Conservation (phyloP, 1,284 basidiomycete species). For the Leccinum ponderosum region DNA sequence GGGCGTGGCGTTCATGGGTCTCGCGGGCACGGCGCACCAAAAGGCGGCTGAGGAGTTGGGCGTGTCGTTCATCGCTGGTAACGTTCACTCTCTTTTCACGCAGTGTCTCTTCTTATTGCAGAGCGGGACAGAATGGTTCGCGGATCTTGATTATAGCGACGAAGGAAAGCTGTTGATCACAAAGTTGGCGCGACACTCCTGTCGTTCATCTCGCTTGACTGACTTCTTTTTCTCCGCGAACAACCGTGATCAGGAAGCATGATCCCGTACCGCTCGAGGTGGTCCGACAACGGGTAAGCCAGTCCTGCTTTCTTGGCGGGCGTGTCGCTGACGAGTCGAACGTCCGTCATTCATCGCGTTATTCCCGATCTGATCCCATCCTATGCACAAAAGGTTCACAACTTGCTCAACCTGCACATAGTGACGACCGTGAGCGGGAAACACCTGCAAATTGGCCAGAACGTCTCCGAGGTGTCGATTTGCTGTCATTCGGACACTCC, state of each 20-base stretch:
- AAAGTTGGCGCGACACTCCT: conserved; percentile 38
- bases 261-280: conserved; percentile 44
- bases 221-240: not conserved
- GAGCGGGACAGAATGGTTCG: conserved; percentile 55
- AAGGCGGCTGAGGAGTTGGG: conserved; percentile 49
- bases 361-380: not conserved
- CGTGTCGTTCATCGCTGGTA: conserved; percentile 61
- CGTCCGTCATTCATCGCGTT: too few relatives aligned
- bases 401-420: conserved; percentile 42
- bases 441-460: conserved; percentile 43
- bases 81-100: not conserved
- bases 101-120: not conserved
- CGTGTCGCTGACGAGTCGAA: not conserved
- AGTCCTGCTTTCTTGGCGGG: not conserved
- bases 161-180: conserved; percentile 59
- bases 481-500: conserved; percentile 69
- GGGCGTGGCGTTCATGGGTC: conserved; percentile 54
- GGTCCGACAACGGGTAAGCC: conserved; percentile 46
- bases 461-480: conserved; percentile 53
- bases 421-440: conserved; percentile 49
- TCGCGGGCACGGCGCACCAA: conserved; percentile 61
- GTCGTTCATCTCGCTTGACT: not conserved
- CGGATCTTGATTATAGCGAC: conserved; percentile 56
- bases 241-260: conserved; percentile 44
- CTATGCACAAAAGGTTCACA: conserved; percentile 38